Evolutionary conservation across 345 rosid genomes (phyloP).

Genomic region (Corchorus olitorius): DNA sequence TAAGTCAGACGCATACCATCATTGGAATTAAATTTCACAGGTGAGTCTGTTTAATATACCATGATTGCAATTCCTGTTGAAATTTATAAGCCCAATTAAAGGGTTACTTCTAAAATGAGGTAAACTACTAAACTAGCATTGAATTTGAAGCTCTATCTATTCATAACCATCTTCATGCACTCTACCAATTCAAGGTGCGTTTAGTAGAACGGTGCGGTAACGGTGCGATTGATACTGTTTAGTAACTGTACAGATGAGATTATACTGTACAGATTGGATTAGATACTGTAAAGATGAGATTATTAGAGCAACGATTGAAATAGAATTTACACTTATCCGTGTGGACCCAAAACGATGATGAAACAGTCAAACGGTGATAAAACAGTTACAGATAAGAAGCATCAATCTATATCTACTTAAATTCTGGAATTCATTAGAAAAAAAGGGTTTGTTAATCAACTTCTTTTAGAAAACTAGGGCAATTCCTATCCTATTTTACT

Average conservation of each 20-base stretch:
- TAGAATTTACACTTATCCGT: no score
- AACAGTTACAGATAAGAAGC: no score
- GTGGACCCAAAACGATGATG: no score
- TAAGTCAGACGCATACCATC: background rate
- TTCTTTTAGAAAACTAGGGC: background rate
- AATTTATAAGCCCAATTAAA: background rate
- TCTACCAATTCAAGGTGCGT: conserved; percentile 4
- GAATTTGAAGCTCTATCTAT: background rate
- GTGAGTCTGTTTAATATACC: background rate
- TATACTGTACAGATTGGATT: no score
- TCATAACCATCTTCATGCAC: background rate
- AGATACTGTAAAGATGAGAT: no score
- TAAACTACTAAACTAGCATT: background rate
- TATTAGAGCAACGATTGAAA: no score
- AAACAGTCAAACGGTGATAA: no score
- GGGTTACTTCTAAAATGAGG: background rate
- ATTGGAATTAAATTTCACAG: conserved; percentile 2
- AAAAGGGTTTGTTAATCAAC: background rate
- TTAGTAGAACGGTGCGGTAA: no score
- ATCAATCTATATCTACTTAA: background rate
- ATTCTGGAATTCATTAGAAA: background rate
- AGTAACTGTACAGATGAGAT: no score
- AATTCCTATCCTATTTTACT: background rate
- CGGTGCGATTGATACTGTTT: no score
- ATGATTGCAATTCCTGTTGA: background rate